Conservation (phyloP, 2,329 filamentous ascomycete genomes). For the Paradendryphiella salina region DNA sequence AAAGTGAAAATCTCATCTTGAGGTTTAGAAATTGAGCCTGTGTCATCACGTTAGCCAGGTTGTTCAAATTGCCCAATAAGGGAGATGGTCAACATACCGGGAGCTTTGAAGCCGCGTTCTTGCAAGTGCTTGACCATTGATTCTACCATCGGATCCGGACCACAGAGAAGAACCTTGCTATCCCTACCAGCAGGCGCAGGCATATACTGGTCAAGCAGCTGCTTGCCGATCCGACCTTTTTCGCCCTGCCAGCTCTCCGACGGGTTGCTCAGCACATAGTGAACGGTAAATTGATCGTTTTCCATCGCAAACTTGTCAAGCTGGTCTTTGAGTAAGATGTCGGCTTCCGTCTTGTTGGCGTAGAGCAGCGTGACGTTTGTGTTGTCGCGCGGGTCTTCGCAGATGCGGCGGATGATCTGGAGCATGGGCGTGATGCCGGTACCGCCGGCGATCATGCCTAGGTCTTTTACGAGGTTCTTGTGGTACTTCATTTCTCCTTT, state of each 20-base stretch:
- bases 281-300: slow-evolving; percentile 58
- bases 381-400: slow-evolving; percentile 60
- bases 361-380: slow-evolving; percentile 63
- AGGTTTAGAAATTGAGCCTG: slow-evolving; percentile 16
- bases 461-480: slow-evolving; percentile 42
- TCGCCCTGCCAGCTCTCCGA: slow-evolving; percentile 13
- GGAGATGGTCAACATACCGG: slow-evolving; percentile 9
- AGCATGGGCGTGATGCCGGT: slow-evolving; percentile 62
- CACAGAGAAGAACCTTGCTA: slow-evolving; percentile 91
- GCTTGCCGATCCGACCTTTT: slow-evolving; percentile 9
- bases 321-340: slow-evolving; percentile 62
- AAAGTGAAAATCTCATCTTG: slow-evolving; percentile 19
- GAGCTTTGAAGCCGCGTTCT: slow-evolving; percentile 18
- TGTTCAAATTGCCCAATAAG: background rate
- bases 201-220: slow-evolving; percentile 13
- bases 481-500: slow-evolving; percentile 61
- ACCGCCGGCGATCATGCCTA: slow-evolving; percentile 62
- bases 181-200: slow-evolving; percentile 60
- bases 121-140: slow-evolving; percentile 14
- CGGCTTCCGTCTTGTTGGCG: slow-evolving; percentile 61
- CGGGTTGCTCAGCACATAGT: slow-evolving; percentile 56
- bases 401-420: slow-evolving; percentile 66
- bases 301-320: slow-evolving; percentile 58
- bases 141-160: slow-evolving; percentile 43
- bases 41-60: background rate